Evolutionary conservation across 768 basidiomycete genomes (phyloP).

Genomic region (Harrya chromipes): DNA sequence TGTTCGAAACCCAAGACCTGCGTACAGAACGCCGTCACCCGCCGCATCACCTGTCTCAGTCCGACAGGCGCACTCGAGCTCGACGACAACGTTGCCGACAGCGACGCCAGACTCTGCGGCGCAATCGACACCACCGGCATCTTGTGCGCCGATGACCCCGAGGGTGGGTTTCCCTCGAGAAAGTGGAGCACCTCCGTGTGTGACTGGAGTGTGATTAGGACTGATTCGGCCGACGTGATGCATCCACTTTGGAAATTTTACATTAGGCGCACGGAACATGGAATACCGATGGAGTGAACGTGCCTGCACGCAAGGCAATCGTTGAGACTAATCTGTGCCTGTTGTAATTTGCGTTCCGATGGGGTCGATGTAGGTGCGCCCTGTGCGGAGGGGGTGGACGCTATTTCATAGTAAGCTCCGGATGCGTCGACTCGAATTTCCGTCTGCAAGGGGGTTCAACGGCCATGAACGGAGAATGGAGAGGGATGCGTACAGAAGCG

Average conservation of each 20-base stretch:
- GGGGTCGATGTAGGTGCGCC: slow-evolving; percentile 22
- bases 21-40: slow-evolving; percentile 68
- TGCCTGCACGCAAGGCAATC: slow-evolving; percentile 98
- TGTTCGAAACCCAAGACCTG: slow-evolving; percentile 70
- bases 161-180: slow-evolving; percentile 54
- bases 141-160: slow-evolving; percentile 40
- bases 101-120: slow-evolving; percentile 81
- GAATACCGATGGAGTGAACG: slow-evolving; percentile 24
- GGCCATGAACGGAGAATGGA: slow-evolving; percentile 3
- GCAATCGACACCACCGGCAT: slow-evolving; percentile 82
- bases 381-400: slow-evolving; percentile 28
- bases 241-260: slow-evolving; percentile 65
- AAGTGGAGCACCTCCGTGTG: slow-evolving; percentile 89
- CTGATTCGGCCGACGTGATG: slow-evolving; percentile 97
- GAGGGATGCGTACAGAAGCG: slow-evolving; percentile 36
- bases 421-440: slow-evolving; percentile 86
- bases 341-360: slow-evolving; percentile 64
- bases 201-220: slow-evolving; percentile 94
- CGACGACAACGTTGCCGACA: slow-evolving; percentile 60
- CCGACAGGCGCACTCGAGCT: slow-evolving; percentile 43
- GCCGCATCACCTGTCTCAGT: slow-evolving; percentile 60
- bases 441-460: slow-evolving; percentile 49
- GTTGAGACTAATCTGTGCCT: slow-evolving; percentile 94
- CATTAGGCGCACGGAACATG: not conserved
- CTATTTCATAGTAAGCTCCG: slow-evolving; percentile 87